Evolutionary conservation across 345 rosid genomes (phyloP).

Genomic region (Arabidopsis thaliana): DNA sequence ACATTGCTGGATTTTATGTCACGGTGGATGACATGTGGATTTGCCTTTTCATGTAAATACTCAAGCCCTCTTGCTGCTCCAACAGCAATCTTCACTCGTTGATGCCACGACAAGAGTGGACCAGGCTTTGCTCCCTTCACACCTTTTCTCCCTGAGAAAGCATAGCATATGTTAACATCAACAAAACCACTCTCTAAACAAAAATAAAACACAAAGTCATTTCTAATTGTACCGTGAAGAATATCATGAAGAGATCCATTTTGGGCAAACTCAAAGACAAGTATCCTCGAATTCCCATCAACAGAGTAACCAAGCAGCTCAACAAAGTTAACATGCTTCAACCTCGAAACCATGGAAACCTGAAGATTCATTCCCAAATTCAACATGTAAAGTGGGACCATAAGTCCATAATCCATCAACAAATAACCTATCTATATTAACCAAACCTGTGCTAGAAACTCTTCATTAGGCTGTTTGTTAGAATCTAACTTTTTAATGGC

Average conservation of each 20-base stretch:
- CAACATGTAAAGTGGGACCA: neutral
- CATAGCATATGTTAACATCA: conserved; percentile 9
- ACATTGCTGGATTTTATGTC: conserved; percentile 78
- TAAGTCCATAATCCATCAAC: neutral
- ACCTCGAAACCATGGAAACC: conserved; percentile 81
- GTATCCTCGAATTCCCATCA: conserved; percentile 66
- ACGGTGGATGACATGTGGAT: conserved; percentile 62
- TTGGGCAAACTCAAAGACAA: conserved; percentile 71
- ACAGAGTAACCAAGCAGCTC: conserved; percentile 74
- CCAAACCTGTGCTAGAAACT: conserved; percentile 50
- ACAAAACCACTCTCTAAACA: neutral
- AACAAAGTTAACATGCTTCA: conserved; percentile 68
- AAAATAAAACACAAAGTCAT: neutral
- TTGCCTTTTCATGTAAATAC: conserved; percentile 66
- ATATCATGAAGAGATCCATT: conserved; percentile 83
- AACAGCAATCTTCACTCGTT: conserved; percentile 69
- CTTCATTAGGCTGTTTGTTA: conserved; percentile 60
- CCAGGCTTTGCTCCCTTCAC: conserved; percentile 76
- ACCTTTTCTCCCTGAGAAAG: conserved; percentile 65
- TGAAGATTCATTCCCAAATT: conserved; percentile 25
- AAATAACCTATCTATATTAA: neutral
- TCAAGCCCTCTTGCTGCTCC: conserved; percentile 78
- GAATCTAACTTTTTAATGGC: conserved; percentile 68
- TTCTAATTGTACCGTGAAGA: conserved; percentile 56
- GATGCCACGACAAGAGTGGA: conserved; percentile 69